These are phyloP conservation scores for Picea sitchensis DNA, from an alignment of 75 land plant genomes.

Conservation along the genomic window DNA sequence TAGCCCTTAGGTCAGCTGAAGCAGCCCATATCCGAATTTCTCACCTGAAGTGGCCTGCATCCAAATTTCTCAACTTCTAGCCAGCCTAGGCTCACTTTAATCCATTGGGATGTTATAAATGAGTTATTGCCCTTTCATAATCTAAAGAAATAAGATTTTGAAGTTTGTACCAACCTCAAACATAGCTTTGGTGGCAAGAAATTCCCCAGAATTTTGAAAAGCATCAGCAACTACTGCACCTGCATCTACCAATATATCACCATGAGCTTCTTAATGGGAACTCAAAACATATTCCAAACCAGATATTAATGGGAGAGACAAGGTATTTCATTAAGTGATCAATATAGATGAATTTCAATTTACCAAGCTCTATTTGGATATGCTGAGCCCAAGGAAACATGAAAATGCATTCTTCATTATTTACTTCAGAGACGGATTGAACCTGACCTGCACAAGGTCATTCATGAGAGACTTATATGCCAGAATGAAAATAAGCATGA, in stretches of 20 bases:
- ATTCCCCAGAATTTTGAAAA: constrained; percentile 26
- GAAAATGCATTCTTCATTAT: constrained; percentile 30
- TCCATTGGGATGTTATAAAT: no score
- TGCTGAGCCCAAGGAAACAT: constrained; percentile 35
- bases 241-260: constrained; percentile 14
- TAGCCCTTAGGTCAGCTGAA: no score
- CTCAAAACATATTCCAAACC: constrained; percentile 3
- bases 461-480: background rate
- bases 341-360: background rate
- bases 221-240: constrained; percentile 46
- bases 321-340: background rate
- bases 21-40: no score
- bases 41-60: no score
- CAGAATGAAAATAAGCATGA: background rate
- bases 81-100: no score
- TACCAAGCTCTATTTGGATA: constrained; percentile 39
- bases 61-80: no score
- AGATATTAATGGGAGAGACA: background rate
- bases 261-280: constrained; percentile 1
- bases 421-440: constrained; percentile 39
- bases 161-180: constrained; percentile 3
- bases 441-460: constrained; percentile 31
- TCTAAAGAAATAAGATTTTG: background rate
- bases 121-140: background rate
- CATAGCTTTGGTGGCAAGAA: constrained; percentile 10